Evolutionary conservation across 2,329 filamentous ascomycete genomes (phyloP), one percentile per base, ranked within the genome.

Genomic region (Trichoderma atroviride): DNA sequence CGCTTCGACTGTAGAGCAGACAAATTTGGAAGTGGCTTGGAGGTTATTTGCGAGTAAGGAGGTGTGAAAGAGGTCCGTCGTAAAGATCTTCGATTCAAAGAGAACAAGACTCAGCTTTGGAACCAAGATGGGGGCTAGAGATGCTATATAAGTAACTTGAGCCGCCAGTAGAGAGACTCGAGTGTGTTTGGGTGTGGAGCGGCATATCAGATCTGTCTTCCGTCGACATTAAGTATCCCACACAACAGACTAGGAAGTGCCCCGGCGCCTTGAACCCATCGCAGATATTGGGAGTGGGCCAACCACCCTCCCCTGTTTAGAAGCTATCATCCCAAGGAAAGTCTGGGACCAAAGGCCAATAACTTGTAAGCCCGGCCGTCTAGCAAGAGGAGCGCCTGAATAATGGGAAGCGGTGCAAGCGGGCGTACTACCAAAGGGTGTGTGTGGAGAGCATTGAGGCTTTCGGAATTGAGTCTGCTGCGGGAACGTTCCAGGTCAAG

Each of bases 141-240:
- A 61, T 61, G 56, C 57, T 68, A 68, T 69, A 69, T 74, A 74
- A 74, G 72, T 57, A 58, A 37, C 53, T 66, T 66, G 53, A 66
- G 63, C 63, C 53, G 53, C 63, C 22, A 16, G 31, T 35, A 56
- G 43, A 40, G 43, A 40, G 60, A 70, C 53, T 29, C 40, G 64
- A 65, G 63, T 33, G 63, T 33, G 66, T 67, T 61, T 68, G 52
- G 69, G 57, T 68, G 69, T 70, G 69, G 69, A 68, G 62, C 62
- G 63, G 70, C 63, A 71, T 60, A 73, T 75, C 70, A 70, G 72
- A 74, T 73, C 72, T 73, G 72, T 63, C 43, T 64, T 57, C 62
- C 68, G 68, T 66, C 24, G 33, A 50, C 57, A 65, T 55, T 66
- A 58, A 59, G 52, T 57, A 68, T 73, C 69, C 68, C 62, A 70